Percentiles rank a stretch among this genome's conserved stretches.
These are phyloP conservation scores for Castanea mollissima DNA, from an alignment of 306 rosid species.

Conservation along the genomic window DNA sequence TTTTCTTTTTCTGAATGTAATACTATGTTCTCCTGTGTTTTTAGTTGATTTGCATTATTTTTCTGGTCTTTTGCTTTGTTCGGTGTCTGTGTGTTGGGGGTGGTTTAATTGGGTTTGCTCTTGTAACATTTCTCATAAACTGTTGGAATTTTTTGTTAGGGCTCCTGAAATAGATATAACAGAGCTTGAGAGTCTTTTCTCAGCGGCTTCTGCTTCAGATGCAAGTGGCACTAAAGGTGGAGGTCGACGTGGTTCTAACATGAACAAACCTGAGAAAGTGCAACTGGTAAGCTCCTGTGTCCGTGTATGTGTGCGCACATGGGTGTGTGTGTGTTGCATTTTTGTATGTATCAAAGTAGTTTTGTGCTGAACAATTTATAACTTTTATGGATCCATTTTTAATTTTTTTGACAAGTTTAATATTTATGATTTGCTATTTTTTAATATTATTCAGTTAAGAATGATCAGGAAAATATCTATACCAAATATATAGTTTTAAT, in stretches of 20 bases:
- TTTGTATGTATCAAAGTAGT: not conserved
- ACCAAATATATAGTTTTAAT: not conserved
- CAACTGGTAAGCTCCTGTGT: conserved; percentile 64
- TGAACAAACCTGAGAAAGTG: conserved; percentile 90
- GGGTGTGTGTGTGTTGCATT: not conserved
- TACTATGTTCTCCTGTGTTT: conserved; percentile 10
- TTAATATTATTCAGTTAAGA: not conserved
- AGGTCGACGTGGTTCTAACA: conserved; percentile 82
- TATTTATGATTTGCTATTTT: not conserved
- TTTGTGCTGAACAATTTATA: not conserved
- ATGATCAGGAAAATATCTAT: not conserved
- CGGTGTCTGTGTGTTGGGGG: not conserved
- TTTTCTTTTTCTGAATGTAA: not conserved
- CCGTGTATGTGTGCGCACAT: fast-evolving
- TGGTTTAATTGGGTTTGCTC: conserved; percentile 6
- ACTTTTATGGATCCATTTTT: not conserved
- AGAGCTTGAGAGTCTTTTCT: conserved; percentile 93
- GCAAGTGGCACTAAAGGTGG: conserved; percentile 57
- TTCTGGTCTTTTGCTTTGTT: not conserved
- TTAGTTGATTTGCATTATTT: conserved; percentile 14
- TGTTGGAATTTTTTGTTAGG: conserved; percentile 45
- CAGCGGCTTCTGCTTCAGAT: conserved; percentile 89
- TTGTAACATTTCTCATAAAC: conserved; percentile 34
- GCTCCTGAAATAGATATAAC: conserved; percentile 97
- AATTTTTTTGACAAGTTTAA: no score